phyloP scores from a whole-genome alignment of 257 asterid genomes.

The Mitragyna speciosa region DNA sequence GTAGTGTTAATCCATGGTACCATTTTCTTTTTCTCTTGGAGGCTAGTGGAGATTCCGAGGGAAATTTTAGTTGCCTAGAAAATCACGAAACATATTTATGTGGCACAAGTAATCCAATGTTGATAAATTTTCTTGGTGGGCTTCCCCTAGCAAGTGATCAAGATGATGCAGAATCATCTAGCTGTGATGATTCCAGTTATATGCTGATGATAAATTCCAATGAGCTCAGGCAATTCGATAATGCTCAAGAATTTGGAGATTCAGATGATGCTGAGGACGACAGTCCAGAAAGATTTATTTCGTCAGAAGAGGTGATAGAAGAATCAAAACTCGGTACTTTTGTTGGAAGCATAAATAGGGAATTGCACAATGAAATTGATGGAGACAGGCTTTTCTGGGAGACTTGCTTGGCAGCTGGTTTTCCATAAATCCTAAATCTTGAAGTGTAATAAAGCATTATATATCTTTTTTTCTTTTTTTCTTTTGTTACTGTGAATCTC shows the following conservation, averaged over 20 bases:
- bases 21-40: constrained; percentile 14
- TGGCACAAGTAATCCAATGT: neutral
- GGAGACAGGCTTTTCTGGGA: constrained; percentile 31
- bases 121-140: constrained; percentile 9
- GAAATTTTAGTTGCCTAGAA: neutral
- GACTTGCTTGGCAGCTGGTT: constrained; percentile 32
- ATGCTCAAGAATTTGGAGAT: neutral
- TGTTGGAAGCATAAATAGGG: neutral
- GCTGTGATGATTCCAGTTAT: constrained; percentile 14
- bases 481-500: neutral
- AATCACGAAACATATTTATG: constrained; percentile 7
- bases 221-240: neutral
- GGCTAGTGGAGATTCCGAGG: constrained; percentile 28
- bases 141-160: neutral
- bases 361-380: constrained; percentile 8
- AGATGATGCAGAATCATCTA: constrained; percentile 32
- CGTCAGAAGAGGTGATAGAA: constrained; percentile 2
- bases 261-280: neutral
- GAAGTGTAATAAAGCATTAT: neutral
- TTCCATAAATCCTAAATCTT: constrained; percentile 12
- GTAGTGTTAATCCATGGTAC: neutral
- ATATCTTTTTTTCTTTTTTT: neutral
- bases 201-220: constrained; percentile 5
- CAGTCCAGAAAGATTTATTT: constrained; percentile 4
- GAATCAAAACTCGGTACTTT: constrained; percentile 6